Percentiles rank a stretch among this genome's conserved stretches.
These are phyloP conservation scores for Pythium vanterpoolii DNA, from an alignment of 352 stramenopile genomes.

Conservation along the genomic window DNA sequence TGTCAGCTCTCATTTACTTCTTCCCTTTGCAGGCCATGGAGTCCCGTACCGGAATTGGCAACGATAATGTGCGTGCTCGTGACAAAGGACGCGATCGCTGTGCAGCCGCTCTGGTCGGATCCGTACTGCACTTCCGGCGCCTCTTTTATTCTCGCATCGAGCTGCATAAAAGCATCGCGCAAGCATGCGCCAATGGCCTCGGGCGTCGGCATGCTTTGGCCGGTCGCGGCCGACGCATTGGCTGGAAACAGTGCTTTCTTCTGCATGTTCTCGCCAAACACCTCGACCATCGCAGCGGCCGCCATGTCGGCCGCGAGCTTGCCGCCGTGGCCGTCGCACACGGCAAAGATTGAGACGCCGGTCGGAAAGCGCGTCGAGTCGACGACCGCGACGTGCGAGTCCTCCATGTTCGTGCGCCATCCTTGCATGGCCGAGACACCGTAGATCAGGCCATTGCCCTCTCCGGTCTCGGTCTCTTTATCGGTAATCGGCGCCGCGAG, in stretches of 20 bases:
- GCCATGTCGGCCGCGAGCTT: slow-evolving; percentile 53
- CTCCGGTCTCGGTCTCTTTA: slow-evolving; percentile 58
- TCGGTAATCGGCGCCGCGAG: slow-evolving; percentile 69
- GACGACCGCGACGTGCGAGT: slow-evolving; percentile 66
- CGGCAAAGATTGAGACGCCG: slow-evolving; percentile 64
- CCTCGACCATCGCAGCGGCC: slow-evolving; percentile 34
- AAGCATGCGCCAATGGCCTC: slow-evolving; percentile 57
- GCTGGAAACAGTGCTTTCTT: slow-evolving; percentile 24
- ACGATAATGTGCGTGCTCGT: slow-evolving; percentile 73
- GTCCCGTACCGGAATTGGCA: slow-evolving; percentile 62
- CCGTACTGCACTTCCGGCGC: slow-evolving; percentile 43
- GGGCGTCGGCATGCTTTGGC: slow-evolving; percentile 33
- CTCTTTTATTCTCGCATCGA: slow-evolving; percentile 63
- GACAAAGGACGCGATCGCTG: slow-evolving; percentile 67
- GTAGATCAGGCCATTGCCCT: slow-evolving; percentile 56
- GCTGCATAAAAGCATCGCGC: slow-evolving; percentile 54
- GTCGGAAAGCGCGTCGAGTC: slow-evolving; percentile 38
- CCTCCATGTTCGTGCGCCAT: slow-evolving; percentile 82
- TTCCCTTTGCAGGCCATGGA: too few relatives aligned
- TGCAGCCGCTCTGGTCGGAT: slow-evolving; percentile 74
- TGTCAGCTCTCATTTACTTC: too few relatives aligned
- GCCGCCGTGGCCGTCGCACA: slow-evolving; percentile 80
- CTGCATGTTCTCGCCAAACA: slow-evolving; percentile 38
- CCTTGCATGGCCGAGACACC: slow-evolving; percentile 78
- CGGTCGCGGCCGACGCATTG: slow-evolving; percentile 17